Evolutionary conservation across 2,329 filamentous ascomycete genomes (phyloP).

Genomic region (Biscogniauxia mediterranea): DNA sequence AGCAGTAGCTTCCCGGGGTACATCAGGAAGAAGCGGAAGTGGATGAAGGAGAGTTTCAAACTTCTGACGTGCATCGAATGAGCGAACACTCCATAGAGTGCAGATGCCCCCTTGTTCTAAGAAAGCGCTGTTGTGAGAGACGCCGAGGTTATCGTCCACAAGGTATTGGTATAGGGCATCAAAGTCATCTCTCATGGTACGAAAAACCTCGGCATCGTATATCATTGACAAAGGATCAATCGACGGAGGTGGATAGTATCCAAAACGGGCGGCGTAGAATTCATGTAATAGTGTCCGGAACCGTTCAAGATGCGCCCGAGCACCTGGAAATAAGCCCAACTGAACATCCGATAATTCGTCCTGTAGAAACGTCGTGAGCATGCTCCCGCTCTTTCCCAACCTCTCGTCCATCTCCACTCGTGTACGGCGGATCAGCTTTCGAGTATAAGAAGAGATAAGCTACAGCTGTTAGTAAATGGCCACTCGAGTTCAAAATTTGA

Average conservation of each 20-base stretch:
- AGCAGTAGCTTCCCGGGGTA: slow-evolving; percentile 14
- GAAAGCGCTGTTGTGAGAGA: slow-evolving; percentile 48
- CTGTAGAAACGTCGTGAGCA: slow-evolving; percentile 66
- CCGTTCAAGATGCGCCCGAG: slow-evolving; percentile 66
- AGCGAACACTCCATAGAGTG: slow-evolving; percentile 63
- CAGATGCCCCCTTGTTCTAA: slow-evolving; percentile 66
- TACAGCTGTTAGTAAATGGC: slow-evolving; percentile 31
- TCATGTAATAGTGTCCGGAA: slow-evolving; percentile 68
- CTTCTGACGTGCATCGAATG: slow-evolving; percentile 62
- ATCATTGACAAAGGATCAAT: slow-evolving; percentile 40
- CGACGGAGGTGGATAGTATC: slow-evolving; percentile 66
- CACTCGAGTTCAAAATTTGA: slow-evolving; percentile 1
- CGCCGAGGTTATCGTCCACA: slow-evolving; percentile 58
- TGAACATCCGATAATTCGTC: slow-evolving; percentile 66
- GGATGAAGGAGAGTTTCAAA: slow-evolving; percentile 62
- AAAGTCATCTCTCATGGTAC: slow-evolving; percentile 67
- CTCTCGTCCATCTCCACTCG: slow-evolving; percentile 64
- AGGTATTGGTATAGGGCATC: slow-evolving; percentile 68
- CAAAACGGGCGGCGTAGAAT: slow-evolving; percentile 66
- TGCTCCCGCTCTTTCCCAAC: slow-evolving; percentile 54
- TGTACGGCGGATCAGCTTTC: slow-evolving; percentile 62
- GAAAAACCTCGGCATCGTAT: slow-evolving; percentile 59
- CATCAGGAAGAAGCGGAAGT: slow-evolving; percentile 63
- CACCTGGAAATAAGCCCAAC: slow-evolving; percentile 60
- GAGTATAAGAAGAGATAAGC: slow-evolving; percentile 53